These are phyloP conservation scores for Septoria petroselini DNA, from an alignment of 2,329 filamentous ascomycete species.

Conservation along the genomic window DNA sequence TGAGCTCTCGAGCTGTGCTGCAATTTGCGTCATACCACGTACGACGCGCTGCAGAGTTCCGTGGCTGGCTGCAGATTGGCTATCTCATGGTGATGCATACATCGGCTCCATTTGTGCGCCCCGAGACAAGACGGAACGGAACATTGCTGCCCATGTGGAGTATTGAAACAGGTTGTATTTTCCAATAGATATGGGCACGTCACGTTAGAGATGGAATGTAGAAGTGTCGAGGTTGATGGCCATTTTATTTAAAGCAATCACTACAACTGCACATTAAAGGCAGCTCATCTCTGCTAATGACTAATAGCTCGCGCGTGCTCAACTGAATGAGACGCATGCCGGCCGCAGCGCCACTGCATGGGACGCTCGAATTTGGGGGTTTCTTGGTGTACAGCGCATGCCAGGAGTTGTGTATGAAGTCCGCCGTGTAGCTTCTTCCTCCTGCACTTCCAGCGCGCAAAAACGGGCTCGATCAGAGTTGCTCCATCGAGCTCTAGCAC, in stretches of 20 bases:
- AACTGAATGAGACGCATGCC: constrained; percentile 22
- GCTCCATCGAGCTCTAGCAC: constrained; percentile 35
- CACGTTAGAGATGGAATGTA: too few relatives aligned
- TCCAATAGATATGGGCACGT: too few relatives aligned
- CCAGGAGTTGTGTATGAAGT: constrained; percentile 23
- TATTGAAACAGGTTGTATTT: too few relatives aligned
- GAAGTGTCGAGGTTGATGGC: not conserved
- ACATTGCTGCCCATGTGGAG: too few relatives aligned
- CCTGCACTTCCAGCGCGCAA: constrained; percentile 10
- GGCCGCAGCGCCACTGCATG: constrained; percentile 17
- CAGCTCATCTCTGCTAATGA: constrained; percentile 9
- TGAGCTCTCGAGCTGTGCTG: not conserved
- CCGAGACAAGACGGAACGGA: too few relatives aligned
- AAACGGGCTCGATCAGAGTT: constrained; percentile 19
- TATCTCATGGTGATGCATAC: constrained; percentile 2
- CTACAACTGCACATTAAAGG: constrained; percentile 11
- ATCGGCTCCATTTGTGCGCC: not conserved
- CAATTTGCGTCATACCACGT: not conserved
- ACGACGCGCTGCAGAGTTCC: not conserved
- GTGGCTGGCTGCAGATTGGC: not conserved
- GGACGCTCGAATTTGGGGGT: not conserved
- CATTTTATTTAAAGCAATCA: constrained; percentile 8
- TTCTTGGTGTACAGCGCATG: constrained; percentile 9
- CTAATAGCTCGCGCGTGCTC: constrained; percentile 19
- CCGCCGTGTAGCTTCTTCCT: constrained; percentile 21